Evolutionary conservation across 805 yeast genomes (phyloP).

Genomic region (Cyberlindnera euphorbiiphila): DNA sequence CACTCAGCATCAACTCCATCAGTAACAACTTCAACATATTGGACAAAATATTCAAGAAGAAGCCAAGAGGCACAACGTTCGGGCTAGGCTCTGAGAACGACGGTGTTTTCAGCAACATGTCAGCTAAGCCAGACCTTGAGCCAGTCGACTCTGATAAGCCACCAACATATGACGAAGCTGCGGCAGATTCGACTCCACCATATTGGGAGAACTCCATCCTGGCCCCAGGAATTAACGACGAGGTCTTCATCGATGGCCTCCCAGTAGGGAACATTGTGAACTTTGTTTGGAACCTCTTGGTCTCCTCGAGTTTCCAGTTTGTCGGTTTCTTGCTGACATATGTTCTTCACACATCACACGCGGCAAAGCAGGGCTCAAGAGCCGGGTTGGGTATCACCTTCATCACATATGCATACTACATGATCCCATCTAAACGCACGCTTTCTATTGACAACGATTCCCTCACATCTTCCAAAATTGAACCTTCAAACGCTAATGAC

Average conservation of each 20-base stretch:
- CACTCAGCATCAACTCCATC: constrained; percentile 18
- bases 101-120: constrained; percentile 89
- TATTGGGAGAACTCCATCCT: constrained; percentile 92
- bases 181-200: constrained; percentile 91
- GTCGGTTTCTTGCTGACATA: constrained; percentile 91
- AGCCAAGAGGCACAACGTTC: constrained; percentile 5
- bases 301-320: constrained; percentile 88
- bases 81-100: constrained; percentile 49
- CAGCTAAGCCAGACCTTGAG: constrained; percentile 75
- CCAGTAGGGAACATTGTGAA: constrained; percentile 93
- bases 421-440: constrained; percentile 42
- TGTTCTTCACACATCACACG: constrained; percentile 91
- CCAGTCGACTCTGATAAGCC: constrained; percentile 46
- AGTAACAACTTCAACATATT: constrained; percentile 38
- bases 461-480: constrained; percentile 35
- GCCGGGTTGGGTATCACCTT: constrained; percentile 88
- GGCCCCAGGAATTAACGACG: constrained; percentile 75
- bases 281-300: constrained; percentile 84
- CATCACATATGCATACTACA: constrained; percentile 60
- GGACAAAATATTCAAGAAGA: constrained; percentile 33
- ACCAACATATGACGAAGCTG: constrained; percentile 93
- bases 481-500: constrained; percentile 56
- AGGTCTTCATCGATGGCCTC: constrained; percentile 88
- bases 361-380: constrained; percentile 92
- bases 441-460: constrained; percentile 23